A percentile compares a stretch with the other conserved stretches of the same genome.
These are phyloP conservation scores for Ceratobasidium sp. DNA, from an alignment of 1,284 basidiomycete species.

Conservation along the genomic window DNA sequence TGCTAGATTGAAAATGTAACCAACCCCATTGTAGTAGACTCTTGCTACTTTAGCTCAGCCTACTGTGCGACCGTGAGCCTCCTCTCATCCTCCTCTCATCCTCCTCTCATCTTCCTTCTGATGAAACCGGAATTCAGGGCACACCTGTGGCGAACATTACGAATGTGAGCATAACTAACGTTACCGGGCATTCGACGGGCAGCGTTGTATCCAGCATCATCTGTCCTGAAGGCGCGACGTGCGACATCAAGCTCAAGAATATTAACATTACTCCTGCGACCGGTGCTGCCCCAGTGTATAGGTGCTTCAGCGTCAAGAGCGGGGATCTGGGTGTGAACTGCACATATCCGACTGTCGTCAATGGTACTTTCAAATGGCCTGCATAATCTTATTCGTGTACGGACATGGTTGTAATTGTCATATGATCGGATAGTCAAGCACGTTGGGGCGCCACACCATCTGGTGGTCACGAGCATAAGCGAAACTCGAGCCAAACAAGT, in stretches of 20 bases:
- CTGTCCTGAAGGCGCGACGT: constrained; percentile 36
- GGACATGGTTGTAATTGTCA: not conserved
- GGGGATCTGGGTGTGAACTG: constrained; percentile 35
- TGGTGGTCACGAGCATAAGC: not conserved
- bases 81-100: not conserved
- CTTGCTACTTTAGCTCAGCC: constrained; percentile 37
- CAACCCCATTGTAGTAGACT: constrained; percentile 34
- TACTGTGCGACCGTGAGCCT: constrained; percentile 26
- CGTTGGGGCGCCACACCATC: no score
- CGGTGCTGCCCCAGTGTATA: constrained; percentile 33
- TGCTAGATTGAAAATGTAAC: constrained; percentile 19
- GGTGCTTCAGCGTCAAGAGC: constrained; percentile 33
- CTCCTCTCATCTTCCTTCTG: not conserved
- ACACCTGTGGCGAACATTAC: constrained; percentile 34
- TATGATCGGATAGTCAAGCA: no score
- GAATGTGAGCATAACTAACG: constrained; percentile 38
- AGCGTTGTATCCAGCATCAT: constrained; percentile 29
- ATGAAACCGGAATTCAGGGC: constrained; percentile 17
- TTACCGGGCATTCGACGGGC: constrained; percentile 30
- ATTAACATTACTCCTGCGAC: constrained; percentile 37
- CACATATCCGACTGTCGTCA: constrained; percentile 34
- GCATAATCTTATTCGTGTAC: no score
- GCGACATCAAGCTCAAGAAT: constrained; percentile 38
- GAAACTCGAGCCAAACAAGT: not conserved
- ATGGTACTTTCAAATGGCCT: constrained; percentile 37